phyloP scores from a whole-genome alignment of 1,284 basidiomycete genomes.

The Ganoderma meredithae region DNA sequence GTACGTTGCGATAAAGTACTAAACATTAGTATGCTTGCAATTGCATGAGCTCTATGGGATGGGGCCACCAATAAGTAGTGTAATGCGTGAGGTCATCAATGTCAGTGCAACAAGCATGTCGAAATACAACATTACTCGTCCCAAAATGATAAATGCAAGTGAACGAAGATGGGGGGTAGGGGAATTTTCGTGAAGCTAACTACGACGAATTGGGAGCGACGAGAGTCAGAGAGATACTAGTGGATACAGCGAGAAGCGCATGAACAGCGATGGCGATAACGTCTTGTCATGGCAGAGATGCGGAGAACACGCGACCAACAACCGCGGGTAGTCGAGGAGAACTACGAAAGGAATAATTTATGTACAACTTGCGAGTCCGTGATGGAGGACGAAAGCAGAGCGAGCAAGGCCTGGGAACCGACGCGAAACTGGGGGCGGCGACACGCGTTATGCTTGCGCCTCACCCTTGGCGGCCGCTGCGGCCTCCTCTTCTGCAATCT shows the following conservation, averaged over 20 bases:
- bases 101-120: no score
- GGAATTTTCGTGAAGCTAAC: no score
- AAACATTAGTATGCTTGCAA: no score
- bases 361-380: constrained; percentile 19
- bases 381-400: background rate
- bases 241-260: constrained; percentile 14
- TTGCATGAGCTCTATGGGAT: no score
- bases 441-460: constrained; percentile 13
- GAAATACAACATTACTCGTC: no score
- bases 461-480: constrained; percentile 18
- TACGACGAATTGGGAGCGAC: no score
- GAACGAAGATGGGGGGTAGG: no score
- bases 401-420: background rate
- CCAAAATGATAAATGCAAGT: no score
- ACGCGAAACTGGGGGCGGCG: background rate
- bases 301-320: background rate
- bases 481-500: constrained; percentile 43
- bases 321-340: background rate
- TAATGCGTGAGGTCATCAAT: no score
- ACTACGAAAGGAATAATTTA: constrained; percentile 28
- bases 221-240: background rate
- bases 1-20: no score
- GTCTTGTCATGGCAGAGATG: background rate
- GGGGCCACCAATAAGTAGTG: no score
- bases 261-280: background rate